Percentiles rank a stretch among this genome's conserved stretches.
phyloP scores from a whole-genome alignment of 108 stramenopile species.

The Skeletonema menzelii region DNA sequence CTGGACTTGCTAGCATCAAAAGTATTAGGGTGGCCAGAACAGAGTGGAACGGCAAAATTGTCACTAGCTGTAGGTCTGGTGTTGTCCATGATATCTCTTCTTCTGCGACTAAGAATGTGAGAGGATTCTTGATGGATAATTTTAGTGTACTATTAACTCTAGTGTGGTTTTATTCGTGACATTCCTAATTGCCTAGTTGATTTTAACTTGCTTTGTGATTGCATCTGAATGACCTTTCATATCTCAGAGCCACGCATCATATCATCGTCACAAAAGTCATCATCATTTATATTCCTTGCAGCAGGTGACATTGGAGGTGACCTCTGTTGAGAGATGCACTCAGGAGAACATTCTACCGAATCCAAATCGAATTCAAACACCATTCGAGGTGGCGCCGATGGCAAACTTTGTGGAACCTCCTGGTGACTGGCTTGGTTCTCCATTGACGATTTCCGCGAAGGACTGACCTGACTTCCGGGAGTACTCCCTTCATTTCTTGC shows the following conservation, averaged over 20 bases:
- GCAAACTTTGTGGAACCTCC: neutral
- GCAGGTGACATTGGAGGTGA: neutral
- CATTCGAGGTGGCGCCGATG: neutral
- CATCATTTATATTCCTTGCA: neutral
- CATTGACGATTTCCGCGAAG: neutral
- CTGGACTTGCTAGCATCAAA: constrained; percentile 1
- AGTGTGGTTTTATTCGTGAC: neutral
- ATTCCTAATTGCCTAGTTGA: neutral
- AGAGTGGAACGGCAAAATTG: constrained; percentile 11
- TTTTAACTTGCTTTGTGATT: neutral
- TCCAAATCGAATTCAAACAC: neutral
- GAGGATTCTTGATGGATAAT: neutral
- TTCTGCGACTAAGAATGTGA: neutral
- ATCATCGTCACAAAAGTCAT: neutral
- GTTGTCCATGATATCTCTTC: constrained; percentile 1
- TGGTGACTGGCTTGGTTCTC: neutral
- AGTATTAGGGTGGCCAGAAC: neutral
- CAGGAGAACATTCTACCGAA: neutral
- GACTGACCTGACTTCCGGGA: neutral
- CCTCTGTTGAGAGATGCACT: neutral
- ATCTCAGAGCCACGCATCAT: neutral
- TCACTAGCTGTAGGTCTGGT: neutral
- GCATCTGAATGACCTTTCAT: neutral
- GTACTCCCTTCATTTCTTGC: neutral
- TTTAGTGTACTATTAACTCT: neutral